phyloP scores from a whole-genome alignment of 768 basidiomycete genomes.

The Coprinopsis strossmayeri region DNA sequence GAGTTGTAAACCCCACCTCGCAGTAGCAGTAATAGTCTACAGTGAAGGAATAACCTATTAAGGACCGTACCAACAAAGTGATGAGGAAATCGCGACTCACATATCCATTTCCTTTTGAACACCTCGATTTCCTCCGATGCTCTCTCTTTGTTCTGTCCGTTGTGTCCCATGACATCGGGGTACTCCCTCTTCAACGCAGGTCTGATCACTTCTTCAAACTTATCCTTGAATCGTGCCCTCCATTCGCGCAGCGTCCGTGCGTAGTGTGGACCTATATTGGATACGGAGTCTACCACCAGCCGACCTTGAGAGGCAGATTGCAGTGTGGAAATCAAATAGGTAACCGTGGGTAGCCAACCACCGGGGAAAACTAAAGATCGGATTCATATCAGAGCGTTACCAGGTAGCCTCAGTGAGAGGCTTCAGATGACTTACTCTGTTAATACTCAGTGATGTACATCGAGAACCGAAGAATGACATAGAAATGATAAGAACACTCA shows the following conservation, averaged over 20 bases:
- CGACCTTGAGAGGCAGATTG: constrained; percentile 41
- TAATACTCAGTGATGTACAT: too few species aligned
- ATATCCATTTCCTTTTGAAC: constrained; percentile 71
- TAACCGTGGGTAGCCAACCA: constrained; percentile 60
- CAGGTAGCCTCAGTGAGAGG: not conserved
- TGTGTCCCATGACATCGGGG: constrained; percentile 43
- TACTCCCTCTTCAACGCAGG: constrained; percentile 57
- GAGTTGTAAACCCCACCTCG: constrained; percentile 66
- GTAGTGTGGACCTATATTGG: constrained; percentile 72
- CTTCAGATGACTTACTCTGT: constrained; percentile 20
- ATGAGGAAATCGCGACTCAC: constrained; percentile 28
- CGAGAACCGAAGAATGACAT: too few species aligned
- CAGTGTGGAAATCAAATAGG: constrained; percentile 43
- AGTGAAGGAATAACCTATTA: not conserved
- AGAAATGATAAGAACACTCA: constrained; percentile 23
- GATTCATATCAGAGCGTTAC: not conserved
- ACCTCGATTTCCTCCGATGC: constrained; percentile 58
- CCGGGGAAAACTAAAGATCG: constrained; percentile 55
- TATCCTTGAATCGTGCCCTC: constrained; percentile 51
- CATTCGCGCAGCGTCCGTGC: constrained; percentile 78
- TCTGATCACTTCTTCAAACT: constrained; percentile 52
- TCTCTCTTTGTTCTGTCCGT: constrained; percentile 13
- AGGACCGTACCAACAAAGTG: constrained; percentile 13
- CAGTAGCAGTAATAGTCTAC: constrained; percentile 51
- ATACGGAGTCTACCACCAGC: constrained; percentile 57